Conservation (phyloP, 495 filamentous ascomycete genomes). For the Pyrenula aspistea region DNA sequence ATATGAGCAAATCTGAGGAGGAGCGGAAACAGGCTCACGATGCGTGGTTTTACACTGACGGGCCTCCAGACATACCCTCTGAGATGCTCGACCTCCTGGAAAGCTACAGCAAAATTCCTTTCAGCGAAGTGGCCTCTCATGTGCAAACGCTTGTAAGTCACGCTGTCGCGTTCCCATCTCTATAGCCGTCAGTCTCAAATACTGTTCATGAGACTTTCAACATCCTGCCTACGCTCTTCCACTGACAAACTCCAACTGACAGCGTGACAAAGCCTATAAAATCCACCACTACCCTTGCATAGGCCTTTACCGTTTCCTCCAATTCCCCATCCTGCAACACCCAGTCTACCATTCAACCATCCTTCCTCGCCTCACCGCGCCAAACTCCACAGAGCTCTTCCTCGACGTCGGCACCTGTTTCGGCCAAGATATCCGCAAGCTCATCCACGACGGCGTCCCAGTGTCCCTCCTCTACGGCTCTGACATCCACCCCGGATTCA, state of each 20-base stretch:
- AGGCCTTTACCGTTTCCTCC: slow-evolving; percentile 39
- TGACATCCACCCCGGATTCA: slow-evolving; percentile 27
- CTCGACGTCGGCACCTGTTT: slow-evolving; percentile 30
- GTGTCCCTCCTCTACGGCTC: slow-evolving; percentile 22
- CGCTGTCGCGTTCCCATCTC: not conserved
- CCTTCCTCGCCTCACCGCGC: slow-evolving; percentile 17
- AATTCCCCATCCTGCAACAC: slow-evolving; percentile 21
- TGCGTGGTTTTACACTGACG: not conserved
- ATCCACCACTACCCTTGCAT: slow-evolving; percentile 37
- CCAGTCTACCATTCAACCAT: slow-evolving; percentile 19
- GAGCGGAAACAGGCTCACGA: not conserved
- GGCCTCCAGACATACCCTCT: not conserved
- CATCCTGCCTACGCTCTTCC: not conserved
- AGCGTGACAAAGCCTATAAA: slow-evolving; percentile 1
- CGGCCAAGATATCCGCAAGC: slow-evolving; percentile 25
- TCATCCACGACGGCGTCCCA: slow-evolving; percentile 19
- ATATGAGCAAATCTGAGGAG: not conserved
- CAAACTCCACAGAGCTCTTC: slow-evolving; percentile 22
- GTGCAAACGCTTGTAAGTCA: slow-evolving; percentile 11
- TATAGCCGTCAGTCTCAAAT: no score
- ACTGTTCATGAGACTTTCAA: not conserved
- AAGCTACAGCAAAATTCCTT: slow-evolving; percentile 33
- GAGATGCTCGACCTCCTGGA: slow-evolving; percentile 18
- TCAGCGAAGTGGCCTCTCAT: slow-evolving; percentile 30
- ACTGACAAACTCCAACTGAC: not conserved